A percentile compares a stretch with the other conserved stretches of the same genome.
Conservation (phyloP, 1,284 basidiomycete species). For the Irpex rosettiformis region DNA sequence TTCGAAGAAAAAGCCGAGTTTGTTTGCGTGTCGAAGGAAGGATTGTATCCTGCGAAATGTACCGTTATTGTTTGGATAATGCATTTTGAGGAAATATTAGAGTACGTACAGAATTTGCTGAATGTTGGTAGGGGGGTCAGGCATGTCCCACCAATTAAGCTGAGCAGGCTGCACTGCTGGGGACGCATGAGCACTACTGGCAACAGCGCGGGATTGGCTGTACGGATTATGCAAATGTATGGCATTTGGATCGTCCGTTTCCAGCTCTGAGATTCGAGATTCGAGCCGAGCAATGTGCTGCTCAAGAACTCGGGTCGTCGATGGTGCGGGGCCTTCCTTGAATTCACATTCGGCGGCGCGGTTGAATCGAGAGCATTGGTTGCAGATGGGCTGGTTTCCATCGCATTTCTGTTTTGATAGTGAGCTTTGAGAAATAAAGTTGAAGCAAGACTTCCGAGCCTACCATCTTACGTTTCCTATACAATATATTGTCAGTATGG, state of each 20-base stretch:
- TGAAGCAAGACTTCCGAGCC: background rate
- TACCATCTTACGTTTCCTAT: slow-evolving; percentile 19
- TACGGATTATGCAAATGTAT: slow-evolving; percentile 17
- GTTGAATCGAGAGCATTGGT: slow-evolving; percentile 20
- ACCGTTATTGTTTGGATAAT: background rate
- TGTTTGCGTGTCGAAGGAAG: slow-evolving; percentile 29
- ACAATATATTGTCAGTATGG: background rate
- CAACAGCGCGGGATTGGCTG: background rate
- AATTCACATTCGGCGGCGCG: slow-evolving; percentile 21
- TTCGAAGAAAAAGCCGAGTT: slow-evolving; percentile 36
- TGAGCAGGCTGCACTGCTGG: background rate
- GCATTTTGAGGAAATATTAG: background rate
- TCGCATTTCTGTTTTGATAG: slow-evolving; percentile 15
- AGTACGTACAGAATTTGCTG: slow-evolving; percentile 15
- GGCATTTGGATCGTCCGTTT: slow-evolving; percentile 18
- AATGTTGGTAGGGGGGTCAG: slow-evolving; percentile 16
- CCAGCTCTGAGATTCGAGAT: slow-evolving; percentile 16
- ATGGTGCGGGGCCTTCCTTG: slow-evolving; percentile 13
- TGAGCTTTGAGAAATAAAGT: background rate
- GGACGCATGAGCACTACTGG: slow-evolving; percentile 18
- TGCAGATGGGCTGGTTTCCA: slow-evolving; percentile 17
- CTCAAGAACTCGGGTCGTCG: slow-evolving; percentile 16
- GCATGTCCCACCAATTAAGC: slow-evolving; percentile 17
- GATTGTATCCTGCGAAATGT: slow-evolving; percentile 25
- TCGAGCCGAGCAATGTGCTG: slow-evolving; percentile 17